Conservation (phyloP, 176 grass and related monocot species). For the Triticum urartu region DNA sequence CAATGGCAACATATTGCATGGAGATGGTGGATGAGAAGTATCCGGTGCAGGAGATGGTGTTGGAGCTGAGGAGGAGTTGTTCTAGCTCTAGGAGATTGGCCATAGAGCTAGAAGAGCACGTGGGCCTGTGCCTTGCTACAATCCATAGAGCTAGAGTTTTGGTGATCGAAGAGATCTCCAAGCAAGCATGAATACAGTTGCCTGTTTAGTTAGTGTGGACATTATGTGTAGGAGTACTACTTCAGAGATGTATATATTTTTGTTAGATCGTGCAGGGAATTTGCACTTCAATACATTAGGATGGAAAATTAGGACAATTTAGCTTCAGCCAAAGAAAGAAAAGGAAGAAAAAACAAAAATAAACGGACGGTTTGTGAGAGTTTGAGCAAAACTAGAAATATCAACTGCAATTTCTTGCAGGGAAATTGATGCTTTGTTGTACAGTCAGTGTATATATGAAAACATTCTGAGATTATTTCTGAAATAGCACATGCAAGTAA, state of each 20-base stretch:
- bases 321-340: background rate
- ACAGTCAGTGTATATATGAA: background rate
- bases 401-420: background rate
- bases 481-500: background rate
- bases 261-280: background rate
- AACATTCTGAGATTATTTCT: background rate
- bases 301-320: background rate
- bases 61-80: conserved; percentile 40
- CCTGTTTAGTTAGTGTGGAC: background rate
- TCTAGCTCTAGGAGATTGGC: conserved; percentile 21
- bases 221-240: conserved; percentile 20
- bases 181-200: background rate
- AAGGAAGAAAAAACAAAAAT: background rate
- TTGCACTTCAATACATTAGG: background rate
- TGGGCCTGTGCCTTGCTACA: conserved; percentile 46
- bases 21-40: conserved; percentile 14
- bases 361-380: background rate
- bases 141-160: conserved; percentile 46
- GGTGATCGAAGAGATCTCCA: conserved; percentile 40
- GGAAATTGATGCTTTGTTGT: background rate
- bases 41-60: conserved; percentile 30
- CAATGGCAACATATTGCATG: conserved; percentile 36
- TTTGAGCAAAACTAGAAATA: conserved; percentile 12
- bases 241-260: background rate
- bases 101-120: conserved; percentile 43